Percentiles rank a stretch among this genome's conserved stretches.
Conservation (phyloP, 495 filamentous ascomycete species). For the Cenococcum geophilum region DNA sequence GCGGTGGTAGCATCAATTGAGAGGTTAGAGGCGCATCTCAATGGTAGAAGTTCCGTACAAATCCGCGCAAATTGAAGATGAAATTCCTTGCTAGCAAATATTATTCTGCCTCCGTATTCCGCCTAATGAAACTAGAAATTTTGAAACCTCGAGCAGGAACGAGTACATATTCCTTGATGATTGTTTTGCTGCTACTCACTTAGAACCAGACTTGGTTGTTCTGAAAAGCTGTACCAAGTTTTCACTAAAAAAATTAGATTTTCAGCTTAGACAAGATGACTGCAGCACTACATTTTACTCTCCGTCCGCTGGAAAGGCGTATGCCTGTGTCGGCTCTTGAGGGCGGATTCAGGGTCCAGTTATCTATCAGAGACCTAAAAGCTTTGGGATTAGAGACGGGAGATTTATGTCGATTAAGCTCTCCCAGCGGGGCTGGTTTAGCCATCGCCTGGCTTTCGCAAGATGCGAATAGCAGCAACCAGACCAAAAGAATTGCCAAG, state of each 20-base stretch:
- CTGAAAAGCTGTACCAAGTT: not conserved
- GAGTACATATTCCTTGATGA: too few relatives aligned
- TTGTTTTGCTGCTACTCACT: too few relatives aligned
- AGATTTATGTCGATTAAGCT: conserved; percentile 48
- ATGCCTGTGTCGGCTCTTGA: conserved; percentile 36
- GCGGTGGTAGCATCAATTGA: conserved; percentile 41
- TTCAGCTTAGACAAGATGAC: not conserved
- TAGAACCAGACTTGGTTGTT: not conserved
- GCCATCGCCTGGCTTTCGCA: conserved; percentile 20
- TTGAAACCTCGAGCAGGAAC: too few relatives aligned
- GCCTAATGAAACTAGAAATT: too few relatives aligned
- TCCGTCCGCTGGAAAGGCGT: conserved; percentile 22
- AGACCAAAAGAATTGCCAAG: conserved; percentile 30
- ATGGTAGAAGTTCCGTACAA: not conserved
- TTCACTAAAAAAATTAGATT: not conserved
- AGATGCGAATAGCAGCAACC: conserved; percentile 18
- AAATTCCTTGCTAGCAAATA: not conserved
- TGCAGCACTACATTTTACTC: conserved; percentile 8
- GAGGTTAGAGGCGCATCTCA: conserved; percentile 34
- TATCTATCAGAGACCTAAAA: conserved; percentile 59
- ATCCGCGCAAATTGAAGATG: too few relatives aligned
- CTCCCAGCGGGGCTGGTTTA: conserved; percentile 10
- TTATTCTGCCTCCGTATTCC: too few relatives aligned
- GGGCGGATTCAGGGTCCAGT: conserved; percentile 61
- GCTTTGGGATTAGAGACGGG: conserved; percentile 55